Conservation (phyloP, 371 early-diverging fungal genomes). For the Mortierella sp. region DNA sequence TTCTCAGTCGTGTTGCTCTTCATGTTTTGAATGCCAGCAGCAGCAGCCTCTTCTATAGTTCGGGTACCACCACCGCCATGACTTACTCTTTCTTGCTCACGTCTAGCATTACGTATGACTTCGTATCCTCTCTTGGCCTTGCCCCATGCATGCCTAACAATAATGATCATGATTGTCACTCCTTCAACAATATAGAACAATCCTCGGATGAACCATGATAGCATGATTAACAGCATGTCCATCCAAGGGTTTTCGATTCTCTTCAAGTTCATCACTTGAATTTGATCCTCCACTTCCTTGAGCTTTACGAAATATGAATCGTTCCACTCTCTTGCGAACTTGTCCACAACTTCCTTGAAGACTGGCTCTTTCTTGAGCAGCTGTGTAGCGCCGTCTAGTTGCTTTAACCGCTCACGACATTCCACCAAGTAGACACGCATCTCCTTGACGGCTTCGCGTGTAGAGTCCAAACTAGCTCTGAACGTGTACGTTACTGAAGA, state of each 20-base stretch:
- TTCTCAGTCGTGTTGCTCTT: too few relatives aligned
- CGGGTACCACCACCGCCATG: neutral
- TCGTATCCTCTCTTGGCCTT: slow-evolving; percentile 40
- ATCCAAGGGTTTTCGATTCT: slow-evolving; percentile 57
- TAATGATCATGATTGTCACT: slow-evolving; percentile 54
- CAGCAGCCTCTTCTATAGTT: neutral
- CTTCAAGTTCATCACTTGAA: slow-evolving; percentile 54
- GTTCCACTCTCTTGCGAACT: slow-evolving; percentile 54
- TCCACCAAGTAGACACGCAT: slow-evolving; percentile 36
- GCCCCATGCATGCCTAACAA: slow-evolving; percentile 48
- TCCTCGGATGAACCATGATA: slow-evolving; percentile 55
- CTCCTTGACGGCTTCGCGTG: slow-evolving; percentile 39
- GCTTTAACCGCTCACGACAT: slow-evolving; percentile 37
- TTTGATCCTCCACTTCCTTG: slow-evolving; percentile 56
- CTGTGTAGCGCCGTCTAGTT: slow-evolving; percentile 35
- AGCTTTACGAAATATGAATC: slow-evolving; percentile 53
- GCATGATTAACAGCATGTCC: slow-evolving; percentile 54
- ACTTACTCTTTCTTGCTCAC: slow-evolving; percentile 15
- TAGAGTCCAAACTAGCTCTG: slow-evolving; percentile 34
- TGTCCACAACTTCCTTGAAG: slow-evolving; percentile 50
- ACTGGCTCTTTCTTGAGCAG: slow-evolving; percentile 40
- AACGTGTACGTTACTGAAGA: slow-evolving; percentile 25
- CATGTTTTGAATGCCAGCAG: neutral
- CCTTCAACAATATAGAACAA: slow-evolving; percentile 53
- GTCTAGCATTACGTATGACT: slow-evolving; percentile 22